Conservation (phyloP, 2,329 filamentous ascomycete species). For the Calonectria pauciramosa region DNA sequence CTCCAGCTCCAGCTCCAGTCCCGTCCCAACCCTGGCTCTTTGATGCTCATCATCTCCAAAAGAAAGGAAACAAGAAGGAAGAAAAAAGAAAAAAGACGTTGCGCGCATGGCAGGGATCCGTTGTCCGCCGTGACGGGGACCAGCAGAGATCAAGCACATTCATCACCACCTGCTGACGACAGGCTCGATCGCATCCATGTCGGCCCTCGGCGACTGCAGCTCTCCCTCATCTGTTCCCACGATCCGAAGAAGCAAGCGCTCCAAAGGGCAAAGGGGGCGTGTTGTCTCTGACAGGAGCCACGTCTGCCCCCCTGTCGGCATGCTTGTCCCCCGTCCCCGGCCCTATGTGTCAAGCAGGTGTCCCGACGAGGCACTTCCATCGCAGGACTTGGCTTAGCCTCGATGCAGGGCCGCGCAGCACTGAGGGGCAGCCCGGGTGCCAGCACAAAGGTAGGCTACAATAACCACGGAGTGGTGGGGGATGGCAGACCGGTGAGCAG, state of each 20-base stretch:
- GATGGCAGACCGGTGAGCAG: constrained; percentile 41
- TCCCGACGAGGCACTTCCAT: constrained; percentile 21
- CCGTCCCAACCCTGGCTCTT: background rate
- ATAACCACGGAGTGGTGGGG: background rate
- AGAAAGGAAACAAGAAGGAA: background rate
- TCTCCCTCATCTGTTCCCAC: constrained; percentile 13
- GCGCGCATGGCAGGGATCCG: background rate
- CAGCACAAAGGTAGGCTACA: background rate
- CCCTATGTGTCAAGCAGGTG: constrained; percentile 24
- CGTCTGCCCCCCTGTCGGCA: constrained; percentile 37
- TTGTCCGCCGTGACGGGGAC: background rate
- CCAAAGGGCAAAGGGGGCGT: constrained; percentile 33
- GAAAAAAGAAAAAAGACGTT: background rate
- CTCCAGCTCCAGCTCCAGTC: background rate
- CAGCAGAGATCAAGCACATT: constrained; percentile 8
- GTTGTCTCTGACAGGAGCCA: constrained; percentile 42
- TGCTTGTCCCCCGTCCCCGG: constrained; percentile 25
- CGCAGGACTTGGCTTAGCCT: constrained; percentile 20
- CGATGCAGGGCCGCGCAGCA: constrained; percentile 22
- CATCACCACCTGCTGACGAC: constrained; percentile 20
- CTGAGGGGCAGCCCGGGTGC: constrained; percentile 5
- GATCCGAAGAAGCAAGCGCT: constrained; percentile 14
- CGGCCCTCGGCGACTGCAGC: background rate
- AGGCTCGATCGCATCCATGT: constrained; percentile 19
- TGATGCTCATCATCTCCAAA: constrained; percentile 4